Base-by-base conservation (phyloP, 1,284 basidiomycete genomes). In the Ceratobasidium theobromae region DNA sequence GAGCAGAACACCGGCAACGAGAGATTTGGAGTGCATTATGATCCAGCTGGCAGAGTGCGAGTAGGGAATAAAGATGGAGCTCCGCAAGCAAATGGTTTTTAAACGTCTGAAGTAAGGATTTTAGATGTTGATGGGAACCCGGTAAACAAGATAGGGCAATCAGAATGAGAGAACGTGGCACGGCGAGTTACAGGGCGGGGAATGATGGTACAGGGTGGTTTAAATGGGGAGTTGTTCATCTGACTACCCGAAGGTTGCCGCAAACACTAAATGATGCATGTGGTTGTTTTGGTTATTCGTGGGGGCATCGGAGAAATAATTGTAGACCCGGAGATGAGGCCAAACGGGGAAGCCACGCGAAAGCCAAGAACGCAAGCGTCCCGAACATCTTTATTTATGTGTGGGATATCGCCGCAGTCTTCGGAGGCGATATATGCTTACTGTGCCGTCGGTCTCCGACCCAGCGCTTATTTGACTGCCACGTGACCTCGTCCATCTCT, bases 181-280 rank as follows among this genome's bases (percentile, higher is more conserved):
- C 35, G 35, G 16, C 35, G 35, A 41, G 38, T n/a, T 55, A 28
- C n/a, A 16, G 27, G 23, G 38, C 28, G n/a, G n/a, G n/a, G n/a
- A n/a, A n/a, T n/a, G n/a, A n/a, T n/a, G n/a, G n/a, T n/a, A n/a
- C n/a, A n/a, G n/a, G n/a, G n/a, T n/a, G n/a, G n/a, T 35, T 33
- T 32, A 9, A 18, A 60, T 30, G 11, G 35, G 16, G 35, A 38
- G 9, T 16, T 38, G 9, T 40, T 57, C 40, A 57, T 21, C 38
- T 49, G 43, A 48, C 55, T 32, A 60, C 55, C 45, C 55, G 55
- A 45, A 30, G 23, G 16, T 32, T 48, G 33, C 45, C 41, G 28
- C 32, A 18, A 27, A 40, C 35, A 8, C 16, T 38, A 16, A 16
- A 21, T 6, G 18, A 45, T 9, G 9, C 18, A n/a, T 45, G 18